Evolutionary conservation across 2,329 filamentous ascomycete genomes (phyloP), one percentile per base, ranked within the genome.

Genomic region (Diaporthe sp.): DNA sequence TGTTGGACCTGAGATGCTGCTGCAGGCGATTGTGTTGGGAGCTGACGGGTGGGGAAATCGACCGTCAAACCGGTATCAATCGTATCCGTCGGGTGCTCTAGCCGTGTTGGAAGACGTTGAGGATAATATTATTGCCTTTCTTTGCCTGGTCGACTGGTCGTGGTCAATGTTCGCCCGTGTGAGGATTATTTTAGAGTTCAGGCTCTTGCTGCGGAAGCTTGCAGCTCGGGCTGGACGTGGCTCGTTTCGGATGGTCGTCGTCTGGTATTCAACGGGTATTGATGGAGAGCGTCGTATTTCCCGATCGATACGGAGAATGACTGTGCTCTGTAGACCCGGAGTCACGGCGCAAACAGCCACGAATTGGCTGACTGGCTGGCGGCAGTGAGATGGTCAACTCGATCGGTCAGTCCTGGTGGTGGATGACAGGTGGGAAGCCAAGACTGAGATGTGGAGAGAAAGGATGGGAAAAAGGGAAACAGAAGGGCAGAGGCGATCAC

Each of bases 51-150:
- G 47, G 65, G 15, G 47, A 53, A 68, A 53, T 53, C 47, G 28
- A 68, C 31, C 39, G 65, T 68, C 65, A 68, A 68, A 68, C 65
- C 65, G 65, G 65, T 68, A 68, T 53, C 47, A 68, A 53, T 25
- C 8, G 47, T 68, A 53, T 15, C 65, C 65, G 65, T 68, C 25
- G 22, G 31, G 15, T 3, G 20, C 22, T 17, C 65, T 68, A 53
- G 65, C 65, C 65, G 65, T 53, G 65, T 25, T 68, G 44, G 65
- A 51, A 37, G 63, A 39, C 4, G 47, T 20, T 25, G 63, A 12
- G 1, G 17, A n/a, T n/a, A 8, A 28, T 55, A 20, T 51, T 51
- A 9, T 34, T 51, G 28, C 2, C 22, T 39, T 37, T 3, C 22
- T 39, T 37, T 3, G 37, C 37, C 15, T 25, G 34, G 12, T 42